Conservation (phyloP, 2,329 filamentous ascomycete species). For the Aspergillus phoenicis region DNA sequence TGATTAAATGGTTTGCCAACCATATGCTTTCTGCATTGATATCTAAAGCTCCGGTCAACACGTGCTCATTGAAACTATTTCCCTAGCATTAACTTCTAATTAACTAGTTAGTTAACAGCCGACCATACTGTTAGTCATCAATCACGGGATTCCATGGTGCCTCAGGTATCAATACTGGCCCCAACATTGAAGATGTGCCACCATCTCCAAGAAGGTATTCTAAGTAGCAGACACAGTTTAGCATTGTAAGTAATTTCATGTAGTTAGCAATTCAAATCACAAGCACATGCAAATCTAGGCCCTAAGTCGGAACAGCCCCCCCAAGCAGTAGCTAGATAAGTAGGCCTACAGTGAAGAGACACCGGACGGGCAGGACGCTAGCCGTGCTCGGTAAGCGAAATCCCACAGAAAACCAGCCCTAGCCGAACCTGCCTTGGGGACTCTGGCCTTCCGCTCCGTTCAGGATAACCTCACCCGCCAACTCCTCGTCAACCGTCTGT, state of each 20-base stretch:
- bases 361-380: conserved; percentile 17
- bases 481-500: conserved; percentile 40
- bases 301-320: not conserved
- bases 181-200: too few species aligned
- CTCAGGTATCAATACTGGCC: not conserved
- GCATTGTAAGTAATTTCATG: too few species aligned
- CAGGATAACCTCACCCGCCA: conserved; percentile 41
- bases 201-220: not conserved
- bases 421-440: conserved; percentile 31
- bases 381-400: conserved; percentile 42
- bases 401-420: conserved; percentile 45
- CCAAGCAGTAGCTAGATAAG: not conserved
- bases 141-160: not conserved
- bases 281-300: not conserved
- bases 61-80: not conserved
- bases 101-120: too few species aligned
- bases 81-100: not conserved
- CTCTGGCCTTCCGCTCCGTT: conserved; percentile 34
- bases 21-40: too few species aligned
- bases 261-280: too few species aligned
- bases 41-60: not conserved
- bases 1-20: too few species aligned
- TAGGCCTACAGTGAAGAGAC: not conserved
- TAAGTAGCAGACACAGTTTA: not conserved
- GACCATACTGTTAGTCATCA: not conserved